Evolutionary conservation across 768 basidiomycete species (phyloP).

Genomic region (Mycena venus): DNA sequence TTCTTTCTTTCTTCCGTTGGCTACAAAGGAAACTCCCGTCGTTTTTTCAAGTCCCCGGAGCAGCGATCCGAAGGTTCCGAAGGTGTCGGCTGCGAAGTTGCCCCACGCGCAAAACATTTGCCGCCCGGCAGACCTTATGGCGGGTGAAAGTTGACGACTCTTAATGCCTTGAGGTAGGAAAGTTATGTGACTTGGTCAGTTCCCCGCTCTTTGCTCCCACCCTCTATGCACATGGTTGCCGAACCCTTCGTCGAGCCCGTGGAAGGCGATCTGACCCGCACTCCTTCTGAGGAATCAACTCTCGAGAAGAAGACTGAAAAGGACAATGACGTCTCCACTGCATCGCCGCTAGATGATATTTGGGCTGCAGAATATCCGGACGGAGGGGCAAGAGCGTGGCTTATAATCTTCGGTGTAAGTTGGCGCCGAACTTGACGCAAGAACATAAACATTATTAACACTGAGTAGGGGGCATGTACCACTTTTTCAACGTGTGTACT

Average conservation of each 20-base stretch:
- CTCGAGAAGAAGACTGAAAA: constrained; percentile 8
- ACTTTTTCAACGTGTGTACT: constrained; percentile 33
- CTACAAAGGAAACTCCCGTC: too few species aligned
- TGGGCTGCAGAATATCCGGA: constrained; percentile 29
- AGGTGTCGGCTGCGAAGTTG: too few species aligned
- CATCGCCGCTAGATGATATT: constrained; percentile 18
- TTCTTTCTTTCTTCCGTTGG: too few species aligned
- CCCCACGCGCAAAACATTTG: too few species aligned
- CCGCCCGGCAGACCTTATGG: too few species aligned
- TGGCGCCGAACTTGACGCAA: too few species aligned
- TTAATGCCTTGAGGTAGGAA: neutral
- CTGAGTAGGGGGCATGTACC: constrained; percentile 9
- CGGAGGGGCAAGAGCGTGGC: constrained; percentile 28
- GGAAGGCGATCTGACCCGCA: constrained; percentile 9
- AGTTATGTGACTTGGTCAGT: neutral
- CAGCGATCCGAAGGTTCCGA: too few species aligned
- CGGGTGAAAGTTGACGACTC: neutral
- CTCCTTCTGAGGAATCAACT: neutral
- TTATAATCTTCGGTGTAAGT: constrained; percentile 28
- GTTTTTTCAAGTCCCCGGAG: too few species aligned
- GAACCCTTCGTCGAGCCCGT: neutral
- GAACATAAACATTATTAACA: neutral
- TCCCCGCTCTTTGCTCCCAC: neutral
- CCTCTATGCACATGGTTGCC: constrained; percentile 5
- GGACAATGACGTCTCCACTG: neutral